Evolutionary conservation across 1,139 yeast genomes (phyloP), one percentile per base, ranked within the genome.

Genomic region (Nadsonia commutata): DNA sequence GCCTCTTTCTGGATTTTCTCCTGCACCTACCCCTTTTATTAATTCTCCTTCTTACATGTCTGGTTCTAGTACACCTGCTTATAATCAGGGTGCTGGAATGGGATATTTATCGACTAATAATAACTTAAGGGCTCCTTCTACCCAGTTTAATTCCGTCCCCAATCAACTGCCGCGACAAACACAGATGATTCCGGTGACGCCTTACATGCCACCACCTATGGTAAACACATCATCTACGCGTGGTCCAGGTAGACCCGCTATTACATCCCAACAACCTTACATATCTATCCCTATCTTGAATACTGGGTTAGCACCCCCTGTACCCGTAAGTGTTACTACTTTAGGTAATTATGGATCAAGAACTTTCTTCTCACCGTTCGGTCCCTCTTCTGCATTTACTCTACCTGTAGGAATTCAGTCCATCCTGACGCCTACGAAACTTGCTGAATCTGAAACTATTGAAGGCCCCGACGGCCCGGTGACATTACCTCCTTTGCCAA

Each of bases 381-480:
- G 47, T n/a, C 56, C 57, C 2, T 56, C 56, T 2, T 44, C 52
- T 2, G 46, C 57, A 19, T 57, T 52, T 45, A 55, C 57, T n/a
- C 47, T 57, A 40, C 58, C 60, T 2, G 52, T 49, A 6, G 43
- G 42, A 4, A 47, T 51, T 2, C 59, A 56, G 44, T 45, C 44
- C 9, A 44, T 49, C 40, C 46, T 57, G 37, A 54, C 57, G 9
- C 42, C 46, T 2, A 40, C 48, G 33, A 53, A 54, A 27, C 48
- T 54, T 20, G 50, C 52, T 22, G 57, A 57, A 37, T 56, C 57
- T 13, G 51, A 51, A 41, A 49, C 54, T 40, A 43, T 47, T 37
- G 52, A 51, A 37, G 56, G 57, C 36, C 56, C 80, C 45, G 65
- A 80, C 37, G 63, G 83, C 18, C 33, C 9, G n/a, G n/a, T 27